Evolutionary conservation across 2,329 filamentous ascomycete genomes (phyloP).

Genomic region (Sordariomycetes sp.): DNA sequence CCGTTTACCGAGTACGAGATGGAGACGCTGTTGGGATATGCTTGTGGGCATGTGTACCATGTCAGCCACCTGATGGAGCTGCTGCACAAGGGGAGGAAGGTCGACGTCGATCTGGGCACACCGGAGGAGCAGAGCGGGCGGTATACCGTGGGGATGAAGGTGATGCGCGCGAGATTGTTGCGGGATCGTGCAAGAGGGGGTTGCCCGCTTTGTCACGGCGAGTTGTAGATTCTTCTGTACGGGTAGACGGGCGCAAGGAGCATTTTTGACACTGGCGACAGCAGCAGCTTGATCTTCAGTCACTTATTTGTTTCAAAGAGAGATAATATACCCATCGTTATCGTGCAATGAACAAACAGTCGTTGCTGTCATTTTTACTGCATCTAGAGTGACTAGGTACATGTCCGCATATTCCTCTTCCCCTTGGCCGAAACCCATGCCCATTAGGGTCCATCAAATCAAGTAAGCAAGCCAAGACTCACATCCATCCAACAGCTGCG

Average conservation of each 20-base stretch:
- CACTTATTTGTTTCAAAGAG: no score
- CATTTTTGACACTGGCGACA: no score
- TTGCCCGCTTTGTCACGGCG: slow-evolving; percentile 47
- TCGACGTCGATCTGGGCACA: slow-evolving; percentile 37
- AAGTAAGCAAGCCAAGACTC: no score
- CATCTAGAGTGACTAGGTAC: no score
- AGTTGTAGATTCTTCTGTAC: slow-evolving; percentile 2
- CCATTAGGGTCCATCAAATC: no score
- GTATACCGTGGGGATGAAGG: slow-evolving; percentile 58
- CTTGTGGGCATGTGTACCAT: slow-evolving; percentile 77
- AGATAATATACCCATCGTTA: no score
- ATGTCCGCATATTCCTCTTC: no score
- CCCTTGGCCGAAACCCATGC: no score
- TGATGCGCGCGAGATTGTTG: slow-evolving; percentile 74
- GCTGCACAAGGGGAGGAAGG: slow-evolving; percentile 33
- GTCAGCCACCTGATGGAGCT: slow-evolving; percentile 58
- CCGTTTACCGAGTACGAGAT: slow-evolving; percentile 51
- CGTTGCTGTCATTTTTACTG: no score
- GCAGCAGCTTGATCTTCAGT: no score
- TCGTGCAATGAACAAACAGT: not conserved
- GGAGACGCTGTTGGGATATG: slow-evolving; percentile 71
- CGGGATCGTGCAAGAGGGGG: slow-evolving; percentile 59
- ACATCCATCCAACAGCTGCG: no score
- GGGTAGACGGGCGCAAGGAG: no score
- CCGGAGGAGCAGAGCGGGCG: slow-evolving; percentile 11